A percentile compares a stretch with the other conserved stretches of the same genome.
These are phyloP conservation scores for Huntiella savannae DNA, from an alignment of 2,329 filamentous ascomycete species.

Conservation along the genomic window DNA sequence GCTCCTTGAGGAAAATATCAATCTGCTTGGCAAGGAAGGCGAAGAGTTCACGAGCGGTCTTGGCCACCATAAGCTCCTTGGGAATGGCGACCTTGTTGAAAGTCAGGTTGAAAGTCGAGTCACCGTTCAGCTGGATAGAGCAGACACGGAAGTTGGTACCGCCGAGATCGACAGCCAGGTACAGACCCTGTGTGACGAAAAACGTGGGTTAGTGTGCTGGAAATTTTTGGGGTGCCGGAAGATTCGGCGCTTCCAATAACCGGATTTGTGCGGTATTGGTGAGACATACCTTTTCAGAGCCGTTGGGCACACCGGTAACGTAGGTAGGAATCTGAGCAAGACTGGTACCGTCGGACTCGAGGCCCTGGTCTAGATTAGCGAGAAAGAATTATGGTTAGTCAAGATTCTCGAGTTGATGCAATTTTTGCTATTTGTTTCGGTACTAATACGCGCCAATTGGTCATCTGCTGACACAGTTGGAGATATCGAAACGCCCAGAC, in stretches of 20 bases:
- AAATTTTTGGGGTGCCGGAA: not conserved
- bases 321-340: slow-evolving; percentile 95
- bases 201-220: slow-evolving; percentile 6
- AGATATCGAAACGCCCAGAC: not conserved
- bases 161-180: slow-evolving; percentile 91
- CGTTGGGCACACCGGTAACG: slow-evolving; percentile 88
- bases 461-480: not conserved
- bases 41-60: slow-evolving; percentile 75
- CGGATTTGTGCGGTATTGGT: not conserved
- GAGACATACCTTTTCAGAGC: slow-evolving; percentile 72
- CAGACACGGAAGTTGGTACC: slow-evolving; percentile 98
- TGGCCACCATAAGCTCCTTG: slow-evolving; percentile 71
- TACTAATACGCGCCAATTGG: not conserved
- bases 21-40: slow-evolving; percentile 85
- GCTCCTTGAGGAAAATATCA: slow-evolving; percentile 65
- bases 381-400: not conserved
- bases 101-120: slow-evolving; percentile 84
- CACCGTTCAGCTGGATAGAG: slow-evolving; percentile 80
- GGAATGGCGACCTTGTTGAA: slow-evolving; percentile 88
- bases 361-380: slow-evolving; percentile 49
- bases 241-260: not conserved
- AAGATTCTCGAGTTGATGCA: not conserved
- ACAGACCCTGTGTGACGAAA: slow-evolving; percentile 47
- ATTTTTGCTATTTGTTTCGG: too few relatives aligned
- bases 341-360: slow-evolving; percentile 57